Conservation (phyloP, 768 basidiomycete species). For the Rossbeevera mucosa region DNA sequence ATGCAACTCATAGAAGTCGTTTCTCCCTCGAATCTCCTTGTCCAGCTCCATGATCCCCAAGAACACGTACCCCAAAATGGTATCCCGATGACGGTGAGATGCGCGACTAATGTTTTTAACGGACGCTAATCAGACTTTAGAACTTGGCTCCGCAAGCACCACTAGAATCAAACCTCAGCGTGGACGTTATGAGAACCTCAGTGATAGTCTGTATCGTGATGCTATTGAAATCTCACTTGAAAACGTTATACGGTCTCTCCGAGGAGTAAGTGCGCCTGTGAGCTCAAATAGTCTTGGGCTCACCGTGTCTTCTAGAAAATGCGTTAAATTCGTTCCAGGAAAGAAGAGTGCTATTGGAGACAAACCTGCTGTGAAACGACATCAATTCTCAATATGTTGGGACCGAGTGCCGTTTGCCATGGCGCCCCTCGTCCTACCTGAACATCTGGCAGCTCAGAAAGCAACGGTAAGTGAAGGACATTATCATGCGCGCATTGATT, state of each 20-base stretch:
- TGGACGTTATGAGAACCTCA: conserved; percentile 55
- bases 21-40: conserved; percentile 66
- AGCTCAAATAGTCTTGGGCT: background rate
- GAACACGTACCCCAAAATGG: conserved; percentile 2
- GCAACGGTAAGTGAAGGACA: conserved; percentile 46
- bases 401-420: conserved; percentile 67
- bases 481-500: background rate
- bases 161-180: conserved; percentile 7
- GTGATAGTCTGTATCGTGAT: conserved; percentile 81
- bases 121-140: conserved; percentile 1
- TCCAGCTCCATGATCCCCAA: conserved; percentile 46
- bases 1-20: conserved; percentile 75
- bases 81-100: conserved; percentile 4
- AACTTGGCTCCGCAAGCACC: background rate
- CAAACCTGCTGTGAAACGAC: conserved; percentile 62
- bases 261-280: conserved; percentile 68
- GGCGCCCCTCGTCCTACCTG: conserved; percentile 52
- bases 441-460: conserved; percentile 61
- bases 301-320: conserved; percentile 60
- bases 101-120: background rate
- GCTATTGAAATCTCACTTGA: conserved; percentile 82
- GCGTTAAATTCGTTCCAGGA: conserved; percentile 75
- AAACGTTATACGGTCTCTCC: conserved; percentile 74
- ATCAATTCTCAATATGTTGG: conserved; percentile 65
- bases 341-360: conserved; percentile 93